Conservation (phyloP, 148 eudicot genomes). For the Euryodendron excelsum region DNA sequence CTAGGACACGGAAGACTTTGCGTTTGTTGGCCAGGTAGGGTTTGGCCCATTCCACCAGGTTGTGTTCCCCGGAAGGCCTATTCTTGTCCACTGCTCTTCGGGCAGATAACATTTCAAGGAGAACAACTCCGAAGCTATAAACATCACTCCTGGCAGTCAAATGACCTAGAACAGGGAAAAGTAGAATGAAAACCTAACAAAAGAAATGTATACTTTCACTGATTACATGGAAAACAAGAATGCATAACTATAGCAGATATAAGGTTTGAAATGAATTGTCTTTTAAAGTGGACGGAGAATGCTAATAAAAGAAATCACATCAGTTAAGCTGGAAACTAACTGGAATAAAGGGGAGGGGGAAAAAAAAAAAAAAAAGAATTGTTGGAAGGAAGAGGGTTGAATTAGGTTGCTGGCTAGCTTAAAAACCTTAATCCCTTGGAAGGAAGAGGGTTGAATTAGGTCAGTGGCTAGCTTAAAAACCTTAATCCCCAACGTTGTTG, state of each 20-base stretch:
- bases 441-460: background rate
- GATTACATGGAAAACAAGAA: background rate
- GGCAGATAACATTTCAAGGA: conserved; percentile 53
- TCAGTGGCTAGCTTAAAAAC: background rate
- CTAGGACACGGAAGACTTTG: conserved; percentile 41
- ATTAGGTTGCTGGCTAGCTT: too few relatives aligned
- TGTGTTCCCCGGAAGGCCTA: conserved; percentile 39
- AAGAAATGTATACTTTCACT: background rate
- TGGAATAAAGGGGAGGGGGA: too few relatives aligned
- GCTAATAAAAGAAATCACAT: too few relatives aligned
- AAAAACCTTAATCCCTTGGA: too few relatives aligned
- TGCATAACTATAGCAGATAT: background rate
- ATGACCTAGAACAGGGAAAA: conserved; percentile 33
- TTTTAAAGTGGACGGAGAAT: background rate
- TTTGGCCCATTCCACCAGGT: conserved; percentile 50
- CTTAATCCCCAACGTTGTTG: background rate
- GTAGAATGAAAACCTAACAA: background rate
- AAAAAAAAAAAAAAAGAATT: too few relatives aligned
- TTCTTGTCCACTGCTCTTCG: conserved; percentile 45
- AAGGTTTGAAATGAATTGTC: background rate
- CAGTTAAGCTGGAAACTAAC: too few relatives aligned
- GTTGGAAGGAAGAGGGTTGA: too few relatives aligned
- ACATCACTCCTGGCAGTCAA: conserved; percentile 52
- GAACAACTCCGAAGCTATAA: conserved; percentile 53
- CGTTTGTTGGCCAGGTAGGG: conserved; percentile 42